Conservation (phyloP, 805 yeast species). For the Metschnikowia proteae region DNA sequence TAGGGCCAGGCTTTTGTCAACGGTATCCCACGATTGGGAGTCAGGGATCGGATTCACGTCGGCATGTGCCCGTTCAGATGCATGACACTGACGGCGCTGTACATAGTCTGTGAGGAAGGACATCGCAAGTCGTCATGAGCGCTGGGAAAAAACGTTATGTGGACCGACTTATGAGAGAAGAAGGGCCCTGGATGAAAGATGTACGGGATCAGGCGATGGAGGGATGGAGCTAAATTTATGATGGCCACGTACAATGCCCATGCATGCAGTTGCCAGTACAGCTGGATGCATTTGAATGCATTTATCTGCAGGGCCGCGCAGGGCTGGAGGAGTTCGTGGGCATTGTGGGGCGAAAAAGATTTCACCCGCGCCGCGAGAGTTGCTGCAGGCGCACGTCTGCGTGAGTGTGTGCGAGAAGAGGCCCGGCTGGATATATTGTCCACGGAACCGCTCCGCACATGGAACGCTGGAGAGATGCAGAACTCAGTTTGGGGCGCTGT, state of each 20-base stretch:
- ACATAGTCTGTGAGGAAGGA: constrained; percentile 2
- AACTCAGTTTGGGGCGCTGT: too few species aligned
- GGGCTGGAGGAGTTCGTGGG: neutral
- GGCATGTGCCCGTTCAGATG: neutral
- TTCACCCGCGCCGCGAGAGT: neutral
- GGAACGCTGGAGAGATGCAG: too few species aligned
- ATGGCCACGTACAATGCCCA: constrained; percentile 3
- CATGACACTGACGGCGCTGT: neutral
- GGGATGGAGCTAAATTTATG: neutral
- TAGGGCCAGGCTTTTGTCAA: neutral
- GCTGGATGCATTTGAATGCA: neutral
- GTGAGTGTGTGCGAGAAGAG: neutral
- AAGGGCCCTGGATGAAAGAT: neutral
- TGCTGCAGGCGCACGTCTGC: neutral
- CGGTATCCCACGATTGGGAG: neutral
- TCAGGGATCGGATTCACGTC: neutral
- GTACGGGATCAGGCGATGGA: neutral
- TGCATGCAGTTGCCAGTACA: constrained; percentile 4
- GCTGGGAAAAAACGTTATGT: neutral
- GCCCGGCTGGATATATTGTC: too few species aligned
- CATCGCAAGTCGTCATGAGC: constrained; percentile 1
- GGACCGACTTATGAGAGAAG: neutral
- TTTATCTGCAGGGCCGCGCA: neutral
- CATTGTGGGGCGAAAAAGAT: neutral
- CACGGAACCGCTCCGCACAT: too few species aligned